Base-by-base conservation (phyloP, 331 rosid genomes). In the Ulmus americana region DNA sequence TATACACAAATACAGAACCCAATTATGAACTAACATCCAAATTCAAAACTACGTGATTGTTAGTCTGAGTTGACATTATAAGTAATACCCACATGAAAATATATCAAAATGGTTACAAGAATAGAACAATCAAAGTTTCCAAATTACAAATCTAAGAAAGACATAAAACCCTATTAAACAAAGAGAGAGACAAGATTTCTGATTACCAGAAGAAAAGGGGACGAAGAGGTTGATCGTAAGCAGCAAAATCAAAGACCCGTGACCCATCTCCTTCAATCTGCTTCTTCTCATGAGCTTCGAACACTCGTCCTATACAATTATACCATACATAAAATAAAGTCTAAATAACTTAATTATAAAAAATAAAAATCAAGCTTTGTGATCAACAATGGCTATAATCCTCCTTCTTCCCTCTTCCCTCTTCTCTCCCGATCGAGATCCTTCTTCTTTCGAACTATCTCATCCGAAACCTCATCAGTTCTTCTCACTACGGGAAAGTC, bases 131-230 rank as follows among this genome's bases (percentile, higher is more conserved):
- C n/a, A 42, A 18, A 55, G 14, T 39, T 11, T 3, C 35, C 5
- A 59, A 75, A 39, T 5, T 4, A n/a, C 15, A 69, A 63, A 69
- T 51, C 59, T 38, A 47, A 10, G 9, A 22, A 6, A 45, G 56
- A 20, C 55, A 51, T 39, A 41, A 59, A 67, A 58, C 62, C 48
- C 20, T 9, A 63, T 39, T 45, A 63, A 70, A 56, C 58, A 81
- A 45, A 16, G 5, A 20, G 16, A 28, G 77, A 35, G 39, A 16
- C 16, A 28, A 28, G 35, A 28, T 28, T 28, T 28, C 4, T 1
- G 14, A 57, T 45, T 72, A 89, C 97, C 95, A 46, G 77, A 74
- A 5, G 87, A 80, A 66, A 67, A 67, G 40, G 88, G 81, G 22
- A 78, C 50, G 66, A 66, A 39, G 10, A 80, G 64, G 67, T 81